Evolutionary conservation across 345 rosid genomes (phyloP).

Genomic region (Mangifera indica): DNA sequence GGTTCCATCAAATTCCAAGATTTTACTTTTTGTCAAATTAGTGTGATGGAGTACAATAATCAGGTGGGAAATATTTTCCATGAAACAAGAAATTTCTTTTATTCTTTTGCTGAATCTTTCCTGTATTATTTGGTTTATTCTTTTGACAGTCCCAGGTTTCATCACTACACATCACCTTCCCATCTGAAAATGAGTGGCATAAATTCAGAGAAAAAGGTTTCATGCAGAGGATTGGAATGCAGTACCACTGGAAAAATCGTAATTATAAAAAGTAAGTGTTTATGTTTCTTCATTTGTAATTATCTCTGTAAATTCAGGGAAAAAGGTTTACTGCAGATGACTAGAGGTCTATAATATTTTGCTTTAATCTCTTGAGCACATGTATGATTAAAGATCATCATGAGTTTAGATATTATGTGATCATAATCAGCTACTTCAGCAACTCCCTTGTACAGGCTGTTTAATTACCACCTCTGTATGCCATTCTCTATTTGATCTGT

Average conservation of each 20-base stretch:
- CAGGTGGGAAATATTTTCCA: neutral
- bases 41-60: neutral
- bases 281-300: neutral
- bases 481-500: neutral
- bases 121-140: slow-evolving; percentile 12
- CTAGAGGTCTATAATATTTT: neutral
- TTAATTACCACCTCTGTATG: neutral
- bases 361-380: neutral
- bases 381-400: neutral
- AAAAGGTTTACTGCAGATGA: neutral
- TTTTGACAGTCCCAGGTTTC: slow-evolving; percentile 68
- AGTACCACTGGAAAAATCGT: slow-evolving; percentile 90
- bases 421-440: neutral
- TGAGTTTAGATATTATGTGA: neutral
- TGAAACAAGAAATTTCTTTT: neutral
- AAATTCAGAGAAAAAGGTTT: slow-evolving; percentile 68
- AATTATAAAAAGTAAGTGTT: slow-evolving; percentile 63
- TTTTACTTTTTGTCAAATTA: neutral
- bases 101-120: slow-evolving; percentile 14
- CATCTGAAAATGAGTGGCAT: slow-evolving; percentile 77
- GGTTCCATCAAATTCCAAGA: neutral
- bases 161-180: slow-evolving; percentile 81
- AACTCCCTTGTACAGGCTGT: neutral
- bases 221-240: slow-evolving; percentile 87
- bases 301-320: neutral